Conservation (phyloP, 345 rosid genomes). For the Corchorus capsularis region DNA sequence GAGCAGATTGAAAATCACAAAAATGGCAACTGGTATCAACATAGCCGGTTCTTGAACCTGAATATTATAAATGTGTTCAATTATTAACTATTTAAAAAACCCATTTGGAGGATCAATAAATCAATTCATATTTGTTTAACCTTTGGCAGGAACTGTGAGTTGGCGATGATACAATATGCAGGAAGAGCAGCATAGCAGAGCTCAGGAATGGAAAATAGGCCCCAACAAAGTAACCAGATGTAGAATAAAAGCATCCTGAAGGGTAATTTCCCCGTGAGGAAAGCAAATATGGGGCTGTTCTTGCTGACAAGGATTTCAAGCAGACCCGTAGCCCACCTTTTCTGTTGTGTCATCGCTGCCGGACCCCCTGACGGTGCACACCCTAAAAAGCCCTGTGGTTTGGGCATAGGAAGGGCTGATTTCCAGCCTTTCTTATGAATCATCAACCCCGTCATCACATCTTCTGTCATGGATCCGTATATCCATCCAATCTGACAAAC, state of each 20-base stretch:
- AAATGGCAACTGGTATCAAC: conserved; percentile 22
- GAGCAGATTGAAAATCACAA: conserved; percentile 26
- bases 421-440: conserved; percentile 67
- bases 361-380: conserved; percentile 50
- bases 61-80: background rate
- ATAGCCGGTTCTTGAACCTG: conserved; percentile 40
- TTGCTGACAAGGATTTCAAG: conserved; percentile 50
- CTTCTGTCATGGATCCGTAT: conserved; percentile 66
- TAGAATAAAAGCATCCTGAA: conserved; percentile 54
- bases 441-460: conserved; percentile 45
- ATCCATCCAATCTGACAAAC: conserved; percentile 60
- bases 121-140: conserved; percentile 17
- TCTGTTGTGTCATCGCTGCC: conserved; percentile 43
- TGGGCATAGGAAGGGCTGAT: conserved; percentile 26
- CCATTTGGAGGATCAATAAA: too few species aligned
- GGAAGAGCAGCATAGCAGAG: conserved; percentile 55
- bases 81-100: background rate
- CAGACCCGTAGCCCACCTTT: conserved; percentile 67
- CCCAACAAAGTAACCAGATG: conserved; percentile 34
- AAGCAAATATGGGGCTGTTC: conserved; percentile 38
- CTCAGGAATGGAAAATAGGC: conserved; percentile 54
- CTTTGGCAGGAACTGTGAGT: conserved; percentile 65
- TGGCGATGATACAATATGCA: conserved; percentile 58
- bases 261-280: conserved; percentile 35
- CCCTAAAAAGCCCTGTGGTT: conserved; percentile 62